Percentiles rank a stretch among this genome's conserved stretches.
phyloP scores from a whole-genome alignment of 176 grass and related monocot genomes.

The Echinochloa phyllopogon region DNA sequence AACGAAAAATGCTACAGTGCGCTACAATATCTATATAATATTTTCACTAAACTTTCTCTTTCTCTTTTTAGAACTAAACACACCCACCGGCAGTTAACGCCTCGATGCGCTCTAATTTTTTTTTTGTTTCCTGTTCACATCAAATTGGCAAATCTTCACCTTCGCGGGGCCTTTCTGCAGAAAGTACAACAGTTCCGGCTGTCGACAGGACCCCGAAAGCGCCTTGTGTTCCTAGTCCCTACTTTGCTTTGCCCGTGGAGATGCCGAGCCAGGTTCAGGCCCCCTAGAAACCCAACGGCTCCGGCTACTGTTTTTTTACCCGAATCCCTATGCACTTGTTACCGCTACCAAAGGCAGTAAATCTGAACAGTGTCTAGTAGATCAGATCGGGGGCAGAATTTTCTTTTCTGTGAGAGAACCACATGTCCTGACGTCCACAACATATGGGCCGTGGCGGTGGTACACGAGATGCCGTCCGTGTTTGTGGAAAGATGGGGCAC shows the following conservation, averaged over 20 bases:
- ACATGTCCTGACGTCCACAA: no score
- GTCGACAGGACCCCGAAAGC: slow-evolving; percentile 22
- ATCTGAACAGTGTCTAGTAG: not conserved
- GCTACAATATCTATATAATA: no score
- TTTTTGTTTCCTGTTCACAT: not conserved
- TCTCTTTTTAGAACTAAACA: no score
- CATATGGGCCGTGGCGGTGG: no score
- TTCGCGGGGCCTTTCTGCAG: not conserved
- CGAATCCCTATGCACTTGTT: not conserved
- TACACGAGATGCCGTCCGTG: no score
- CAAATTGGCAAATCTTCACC: not conserved
- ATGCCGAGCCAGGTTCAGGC: slow-evolving; percentile 10
- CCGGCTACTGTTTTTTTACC: not conserved
- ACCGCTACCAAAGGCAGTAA: not conserved
- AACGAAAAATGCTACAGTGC: no score
- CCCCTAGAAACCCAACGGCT: slow-evolving; percentile 2
- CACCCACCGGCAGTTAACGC: no score
- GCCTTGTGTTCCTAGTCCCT: slow-evolving; percentile 39
- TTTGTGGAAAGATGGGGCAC: no score
- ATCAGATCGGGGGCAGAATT: not conserved
- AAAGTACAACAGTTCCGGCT: slow-evolving; percentile 32
- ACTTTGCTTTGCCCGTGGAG: slow-evolving; percentile 18
- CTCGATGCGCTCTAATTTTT: no score
- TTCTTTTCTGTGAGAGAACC: no score
- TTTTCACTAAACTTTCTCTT: no score